Evolutionary conservation across 441 rosid genomes (phyloP).

Genomic region (Gossypium gossypioides): DNA sequence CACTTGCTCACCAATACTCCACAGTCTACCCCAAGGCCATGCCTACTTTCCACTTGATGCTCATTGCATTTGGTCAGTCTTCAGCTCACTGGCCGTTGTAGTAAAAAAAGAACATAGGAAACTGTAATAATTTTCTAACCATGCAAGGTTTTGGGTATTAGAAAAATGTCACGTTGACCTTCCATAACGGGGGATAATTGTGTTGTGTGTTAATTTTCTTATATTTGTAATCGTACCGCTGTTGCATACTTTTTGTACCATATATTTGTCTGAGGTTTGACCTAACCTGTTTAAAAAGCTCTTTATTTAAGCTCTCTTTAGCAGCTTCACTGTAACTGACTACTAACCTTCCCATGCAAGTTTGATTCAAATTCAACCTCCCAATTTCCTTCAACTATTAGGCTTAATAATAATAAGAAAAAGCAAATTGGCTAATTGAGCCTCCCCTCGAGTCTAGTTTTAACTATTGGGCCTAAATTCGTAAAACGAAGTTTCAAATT

Average conservation of each 20-base stretch:
- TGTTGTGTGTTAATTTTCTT: conserved; percentile 4
- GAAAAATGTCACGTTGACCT: not conserved
- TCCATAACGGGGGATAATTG: not conserved
- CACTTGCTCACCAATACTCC: conserved; percentile 63
- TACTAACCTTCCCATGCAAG: too few relatives aligned
- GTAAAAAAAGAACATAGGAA: not conserved
- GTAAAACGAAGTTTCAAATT: too few relatives aligned
- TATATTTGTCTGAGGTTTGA: not conserved
- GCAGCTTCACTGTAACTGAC: too few relatives aligned
- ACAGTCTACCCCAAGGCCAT: conserved; percentile 25
- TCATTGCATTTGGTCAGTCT: not conserved
- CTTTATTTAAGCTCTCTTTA: not conserved
- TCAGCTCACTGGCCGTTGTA: not conserved
- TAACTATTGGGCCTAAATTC: not conserved
- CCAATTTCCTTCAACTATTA: too few relatives aligned
- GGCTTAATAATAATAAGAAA: not conserved
- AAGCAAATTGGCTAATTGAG: not conserved
- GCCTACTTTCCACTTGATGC: conserved; percentile 29
- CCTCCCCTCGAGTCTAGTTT: not conserved
- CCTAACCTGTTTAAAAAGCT: not conserved
- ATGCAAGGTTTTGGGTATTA: not conserved
- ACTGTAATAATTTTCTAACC: conserved; percentile 20
- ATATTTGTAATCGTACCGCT: not conserved
- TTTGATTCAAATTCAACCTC: too few relatives aligned
- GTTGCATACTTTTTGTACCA: not conserved